Percentiles rank a stretch among this genome's conserved stretches.
phyloP scores from a whole-genome alignment of 331 rosid genomes.

The Cydonia oblonga region DNA sequence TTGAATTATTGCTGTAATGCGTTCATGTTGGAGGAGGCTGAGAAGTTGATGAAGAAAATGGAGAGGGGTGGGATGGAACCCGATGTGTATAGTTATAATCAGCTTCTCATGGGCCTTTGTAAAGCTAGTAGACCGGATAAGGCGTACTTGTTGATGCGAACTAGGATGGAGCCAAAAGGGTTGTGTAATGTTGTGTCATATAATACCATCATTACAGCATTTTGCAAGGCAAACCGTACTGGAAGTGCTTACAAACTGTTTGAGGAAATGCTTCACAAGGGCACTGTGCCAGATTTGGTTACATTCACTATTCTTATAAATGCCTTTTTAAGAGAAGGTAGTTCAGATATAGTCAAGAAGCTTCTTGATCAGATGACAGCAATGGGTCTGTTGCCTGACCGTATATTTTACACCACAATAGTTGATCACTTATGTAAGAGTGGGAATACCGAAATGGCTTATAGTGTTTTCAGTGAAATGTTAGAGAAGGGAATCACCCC shows the following conservation, averaged over 20 bases:
- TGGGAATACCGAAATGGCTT: slow-evolving; percentile 49
- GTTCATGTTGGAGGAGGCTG: slow-evolving; percentile 56
- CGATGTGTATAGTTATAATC: slow-evolving; percentile 68
- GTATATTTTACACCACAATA: slow-evolving; percentile 50
- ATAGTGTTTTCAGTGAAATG: slow-evolving; percentile 54
- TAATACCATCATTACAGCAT: slow-evolving; percentile 59
- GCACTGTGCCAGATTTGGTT: slow-evolving; percentile 58
- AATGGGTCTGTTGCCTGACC: slow-evolving; percentile 54
- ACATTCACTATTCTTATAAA: slow-evolving; percentile 66
- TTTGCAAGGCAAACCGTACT: slow-evolving; percentile 38
- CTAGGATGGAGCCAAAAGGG: slow-evolving; percentile 53
- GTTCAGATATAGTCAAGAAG: slow-evolving; percentile 40
- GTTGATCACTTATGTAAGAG: slow-evolving; percentile 60
- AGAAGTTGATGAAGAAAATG: slow-evolving; percentile 55
- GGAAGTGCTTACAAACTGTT: slow-evolving; percentile 63
- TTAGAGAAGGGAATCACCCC: too few relatives aligned
- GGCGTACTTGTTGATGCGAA: slow-evolving; percentile 58
- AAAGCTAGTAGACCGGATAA: slow-evolving; percentile 45
- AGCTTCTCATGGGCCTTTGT: slow-evolving; percentile 64
- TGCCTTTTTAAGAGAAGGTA: slow-evolving; percentile 61
- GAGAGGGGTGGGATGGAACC: slow-evolving; percentile 61
- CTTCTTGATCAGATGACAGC: slow-evolving; percentile 62
- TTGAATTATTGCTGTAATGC: slow-evolving; percentile 70
- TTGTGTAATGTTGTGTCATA: slow-evolving; percentile 68
- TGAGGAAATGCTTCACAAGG: slow-evolving; percentile 67